Evolutionary conservation across 768 basidiomycete genomes (phyloP).

Genomic region (Sarcodon sp.): DNA sequence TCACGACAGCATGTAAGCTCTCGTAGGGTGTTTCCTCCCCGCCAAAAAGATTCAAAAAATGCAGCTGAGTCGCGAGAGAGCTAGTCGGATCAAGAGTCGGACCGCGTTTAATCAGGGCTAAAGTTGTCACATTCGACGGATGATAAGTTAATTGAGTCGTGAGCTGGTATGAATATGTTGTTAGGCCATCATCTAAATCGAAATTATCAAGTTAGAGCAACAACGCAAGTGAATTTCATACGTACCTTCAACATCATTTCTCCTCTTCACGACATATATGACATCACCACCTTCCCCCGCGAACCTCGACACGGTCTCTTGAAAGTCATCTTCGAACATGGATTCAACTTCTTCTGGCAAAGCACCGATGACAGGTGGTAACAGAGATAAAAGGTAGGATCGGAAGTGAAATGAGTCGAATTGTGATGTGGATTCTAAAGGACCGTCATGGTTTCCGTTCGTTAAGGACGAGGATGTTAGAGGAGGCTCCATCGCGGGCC

Average conservation of each 20-base stretch:
- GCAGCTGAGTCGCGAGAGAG: slow-evolving; percentile 76
- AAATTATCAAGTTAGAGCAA: slow-evolving; percentile 1
- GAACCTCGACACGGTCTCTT: slow-evolving; percentile 66
- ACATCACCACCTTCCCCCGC: slow-evolving; percentile 65
- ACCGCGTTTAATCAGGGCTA: slow-evolving; percentile 91
- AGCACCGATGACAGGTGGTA: slow-evolving; percentile 80
- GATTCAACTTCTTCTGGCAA: slow-evolving; percentile 47
- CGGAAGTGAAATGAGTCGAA: slow-evolving; percentile 67
- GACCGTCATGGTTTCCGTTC: slow-evolving; percentile 13
- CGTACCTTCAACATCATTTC: slow-evolving; percentile 61
- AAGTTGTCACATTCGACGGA: slow-evolving; percentile 65
- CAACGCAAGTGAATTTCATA: slow-evolving; percentile 8
- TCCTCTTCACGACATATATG: slow-evolving; percentile 72
- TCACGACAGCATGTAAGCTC: slow-evolving; percentile 89
- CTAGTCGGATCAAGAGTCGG: slow-evolving; percentile 69
- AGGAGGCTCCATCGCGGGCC: neutral
- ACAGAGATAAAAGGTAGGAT: slow-evolving; percentile 53
- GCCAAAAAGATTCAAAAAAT: slow-evolving; percentile 86
- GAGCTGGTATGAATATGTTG: slow-evolving; percentile 54
- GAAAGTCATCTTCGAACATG: slow-evolving; percentile 60
- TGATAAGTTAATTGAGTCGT: slow-evolving; percentile 72
- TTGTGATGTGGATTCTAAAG: slow-evolving; percentile 24
- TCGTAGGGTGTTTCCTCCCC: slow-evolving; percentile 90
- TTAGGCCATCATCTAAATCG: slow-evolving; percentile 47
- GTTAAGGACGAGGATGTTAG: slow-evolving; percentile 1